Evolutionary conservation across 83 land plant genomes (phyloP), one percentile per base, ranked within the genome.

Genomic region (Diphasiastrum complanatum): DNA sequence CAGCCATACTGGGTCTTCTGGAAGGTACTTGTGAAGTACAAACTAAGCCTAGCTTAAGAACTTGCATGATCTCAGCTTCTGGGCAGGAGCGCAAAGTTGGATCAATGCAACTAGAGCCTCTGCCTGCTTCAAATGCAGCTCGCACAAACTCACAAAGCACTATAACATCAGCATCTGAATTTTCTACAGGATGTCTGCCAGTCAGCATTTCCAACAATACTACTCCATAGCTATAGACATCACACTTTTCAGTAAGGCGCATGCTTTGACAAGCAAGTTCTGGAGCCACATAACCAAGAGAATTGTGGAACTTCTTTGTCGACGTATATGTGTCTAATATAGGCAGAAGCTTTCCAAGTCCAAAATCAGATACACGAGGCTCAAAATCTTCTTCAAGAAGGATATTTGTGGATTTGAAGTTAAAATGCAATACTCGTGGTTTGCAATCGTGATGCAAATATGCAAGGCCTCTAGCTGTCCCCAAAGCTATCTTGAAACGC

Each of bases 381-480:
- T 77, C 81, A 59, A 78, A 88, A 20, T 51, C 75, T n/a, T 83
- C 80, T 61, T 92, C 96, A 36, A 92, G 57, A 1, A 92, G 79
- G 29, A 92, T 81, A 72, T 93, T 93, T 16, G 83, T 65, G 3
- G 91, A 76, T 38, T 90, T 85, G 29, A 93, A 68, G 75, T 89
- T 79, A 52, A 93, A 79, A 64, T 85, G 96, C 28, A 93, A 68
- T 4, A 95, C 57, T 60, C 49, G 86, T 24, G 97, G 91, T 28
- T 64, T 81, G 66, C 96, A 84, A 36, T 92, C 97, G 76, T 88
- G 96, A 74, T 92, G 98, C 50, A 92, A 86, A 35, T 92, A 88
- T 8, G 96, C 75, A 34, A 92, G 76, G 14, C 91, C 97, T 67
- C 69, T 74, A 3, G 97, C 97, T 3, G 83, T 77, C 22, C 97